Evolutionary conservation across 768 basidiomycete species (phyloP).

Genomic region (Cytidiella melzeri): DNA sequence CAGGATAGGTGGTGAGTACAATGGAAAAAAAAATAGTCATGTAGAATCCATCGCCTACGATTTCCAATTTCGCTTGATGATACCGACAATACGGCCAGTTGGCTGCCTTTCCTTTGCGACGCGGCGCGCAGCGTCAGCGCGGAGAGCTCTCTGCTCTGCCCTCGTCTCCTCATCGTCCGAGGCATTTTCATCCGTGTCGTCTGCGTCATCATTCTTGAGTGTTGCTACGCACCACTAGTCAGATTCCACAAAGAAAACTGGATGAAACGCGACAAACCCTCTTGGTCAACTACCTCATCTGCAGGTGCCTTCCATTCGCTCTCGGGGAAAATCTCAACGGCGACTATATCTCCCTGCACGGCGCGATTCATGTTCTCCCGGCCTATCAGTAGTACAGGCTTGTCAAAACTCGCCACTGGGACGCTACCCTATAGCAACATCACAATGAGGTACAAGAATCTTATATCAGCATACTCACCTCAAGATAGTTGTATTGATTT

Average conservation of each 20-base stretch:
- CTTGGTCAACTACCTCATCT: constrained; percentile 92
- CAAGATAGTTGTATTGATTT: constrained; percentile 93
- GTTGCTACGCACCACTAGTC: constrained; percentile 44
- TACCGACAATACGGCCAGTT: constrained; percentile 85
- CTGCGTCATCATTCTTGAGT: constrained; percentile 82
- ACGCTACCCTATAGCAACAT: constrained; percentile 61
- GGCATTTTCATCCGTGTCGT: constrained; percentile 63
- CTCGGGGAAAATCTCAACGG: constrained; percentile 81
- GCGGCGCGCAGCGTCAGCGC: constrained; percentile 19
- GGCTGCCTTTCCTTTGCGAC: constrained; percentile 65
- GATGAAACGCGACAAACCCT: constrained; percentile 44
- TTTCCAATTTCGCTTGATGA: constrained; percentile 94
- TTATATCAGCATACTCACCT: constrained; percentile 54
- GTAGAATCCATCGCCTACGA: constrained; percentile 60
- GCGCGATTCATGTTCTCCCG: constrained; percentile 94
- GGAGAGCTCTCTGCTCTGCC: constrained; percentile 25
- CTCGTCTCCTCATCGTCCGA: constrained; percentile 25
- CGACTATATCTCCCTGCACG: constrained; percentile 90
- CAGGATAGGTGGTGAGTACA: constrained; percentile 1
- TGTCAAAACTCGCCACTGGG: constrained; percentile 61
- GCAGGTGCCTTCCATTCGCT: constrained; percentile 89
- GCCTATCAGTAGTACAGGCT: constrained; percentile 79
- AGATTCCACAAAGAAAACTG: background rate
- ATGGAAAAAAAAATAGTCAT: background rate
- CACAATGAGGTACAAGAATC: too few species aligned